Conservation (phyloP, 306 rosid genomes). For the Lablab purpureus region DNA sequence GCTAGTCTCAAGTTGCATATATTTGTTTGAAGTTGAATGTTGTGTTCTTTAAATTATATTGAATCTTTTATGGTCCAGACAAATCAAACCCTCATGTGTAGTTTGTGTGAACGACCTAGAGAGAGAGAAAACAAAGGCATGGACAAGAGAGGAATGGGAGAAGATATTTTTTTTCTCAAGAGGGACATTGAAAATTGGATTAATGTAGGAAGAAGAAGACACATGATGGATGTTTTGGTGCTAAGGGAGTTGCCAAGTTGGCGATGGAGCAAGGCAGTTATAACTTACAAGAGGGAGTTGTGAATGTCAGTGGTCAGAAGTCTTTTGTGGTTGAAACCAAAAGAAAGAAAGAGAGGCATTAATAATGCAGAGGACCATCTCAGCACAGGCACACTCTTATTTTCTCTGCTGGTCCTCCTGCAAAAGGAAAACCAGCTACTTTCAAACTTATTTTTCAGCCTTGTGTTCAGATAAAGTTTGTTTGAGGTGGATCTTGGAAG, state of each 20-base stretch:
- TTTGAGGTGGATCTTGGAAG: neutral
- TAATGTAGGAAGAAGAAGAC: conserved; percentile 31
- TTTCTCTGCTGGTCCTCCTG: conserved; percentile 42
- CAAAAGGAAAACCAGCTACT: conserved; percentile 30
- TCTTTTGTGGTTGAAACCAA: conserved; percentile 55
- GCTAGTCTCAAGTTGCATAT: conserved; percentile 37
- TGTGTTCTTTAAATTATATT: conserved; percentile 15
- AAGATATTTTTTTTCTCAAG: conserved; percentile 38
- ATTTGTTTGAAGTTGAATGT: conserved; percentile 29
- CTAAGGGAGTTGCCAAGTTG: conserved; percentile 42
- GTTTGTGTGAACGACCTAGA: neutral
- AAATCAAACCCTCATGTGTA: conserved; percentile 40
- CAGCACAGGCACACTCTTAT: conserved; percentile 35
- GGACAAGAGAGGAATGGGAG: conserved; percentile 30
- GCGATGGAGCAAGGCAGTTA: conserved; percentile 40
- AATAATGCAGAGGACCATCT: conserved; percentile 53
- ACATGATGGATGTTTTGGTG: conserved; percentile 33
- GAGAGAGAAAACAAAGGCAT: conserved; percentile 16
- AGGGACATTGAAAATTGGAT: conserved; percentile 4
- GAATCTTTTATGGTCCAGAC: conserved; percentile 42
- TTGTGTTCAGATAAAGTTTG: neutral
- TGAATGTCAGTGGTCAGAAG: conserved; percentile 43
- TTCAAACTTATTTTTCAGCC: conserved; percentile 9
- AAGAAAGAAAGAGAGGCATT: conserved; percentile 43
- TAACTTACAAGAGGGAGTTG: conserved; percentile 28